Percentiles rank a stretch among this genome's conserved stretches.
Evolutionary conservation across 2,329 filamentous ascomycete species (phyloP).

Genomic region (Claviceps lovelessii): DNA sequence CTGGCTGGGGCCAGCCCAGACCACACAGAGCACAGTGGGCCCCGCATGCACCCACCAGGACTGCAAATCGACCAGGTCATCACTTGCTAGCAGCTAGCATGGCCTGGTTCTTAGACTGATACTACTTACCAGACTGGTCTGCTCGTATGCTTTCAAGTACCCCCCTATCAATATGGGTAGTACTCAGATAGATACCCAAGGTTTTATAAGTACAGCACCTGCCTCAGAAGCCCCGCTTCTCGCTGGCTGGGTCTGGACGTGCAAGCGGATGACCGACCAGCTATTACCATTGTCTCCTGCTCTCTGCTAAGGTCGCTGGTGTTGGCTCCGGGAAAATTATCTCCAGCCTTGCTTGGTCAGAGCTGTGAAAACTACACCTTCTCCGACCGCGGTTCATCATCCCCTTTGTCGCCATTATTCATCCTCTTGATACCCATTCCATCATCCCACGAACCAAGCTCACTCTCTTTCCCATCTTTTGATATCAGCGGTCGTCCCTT

Average conservation of each 20-base stretch:
- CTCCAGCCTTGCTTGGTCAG: constrained; percentile 15
- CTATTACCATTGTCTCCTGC: not conserved
- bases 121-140: not conserved
- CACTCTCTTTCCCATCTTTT: not conserved
- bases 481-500: constrained; percentile 1
- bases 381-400: constrained; percentile 15
- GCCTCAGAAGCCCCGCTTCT: not conserved
- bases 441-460: constrained; percentile 11
- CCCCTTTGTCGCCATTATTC: constrained; percentile 13
- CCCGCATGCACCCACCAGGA: no score
- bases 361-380: constrained; percentile 20
- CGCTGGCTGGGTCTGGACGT: not conserved
- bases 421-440: constrained; percentile 20
- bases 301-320: constrained; percentile 8
- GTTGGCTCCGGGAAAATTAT: constrained; percentile 16
- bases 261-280: not conserved
- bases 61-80: not conserved
- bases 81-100: not conserved
- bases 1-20: no score
- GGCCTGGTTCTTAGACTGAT: not conserved
- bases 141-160: not conserved
- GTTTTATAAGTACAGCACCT: not conserved
- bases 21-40: no score
- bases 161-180: no score
- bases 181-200: no score